Conservation (phyloP, 2,329 filamentous ascomycete species). For the Alternaria hordeiaustralica region DNA sequence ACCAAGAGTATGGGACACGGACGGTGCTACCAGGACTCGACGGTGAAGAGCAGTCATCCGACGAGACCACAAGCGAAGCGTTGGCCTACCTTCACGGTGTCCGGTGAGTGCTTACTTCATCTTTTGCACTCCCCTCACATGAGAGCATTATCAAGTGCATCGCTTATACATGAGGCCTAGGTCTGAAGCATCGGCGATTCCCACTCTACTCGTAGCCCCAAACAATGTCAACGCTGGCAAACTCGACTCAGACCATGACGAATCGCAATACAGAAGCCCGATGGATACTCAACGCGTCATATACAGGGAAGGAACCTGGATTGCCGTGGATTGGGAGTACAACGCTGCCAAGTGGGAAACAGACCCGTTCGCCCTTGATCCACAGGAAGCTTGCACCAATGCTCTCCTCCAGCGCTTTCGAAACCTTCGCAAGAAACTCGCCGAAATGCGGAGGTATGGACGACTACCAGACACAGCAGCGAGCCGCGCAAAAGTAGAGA, state of each 20-base stretch:
- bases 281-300: conserved; percentile 63
- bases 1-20: conserved; percentile 35
- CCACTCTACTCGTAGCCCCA: conserved; percentile 69
- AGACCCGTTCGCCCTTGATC: conserved; percentile 30
- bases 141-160: background rate
- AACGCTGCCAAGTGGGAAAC: conserved; percentile 7
- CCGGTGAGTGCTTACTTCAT: conserved; percentile 27
- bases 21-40: conserved; percentile 38
- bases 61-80: conserved; percentile 38
- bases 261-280: conserved; percentile 55
- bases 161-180: conserved; percentile 54
- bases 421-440: conserved; percentile 68
- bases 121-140: background rate
- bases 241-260: conserved; percentile 4
- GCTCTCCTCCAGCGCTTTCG: conserved; percentile 70
- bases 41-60: conserved; percentile 34
- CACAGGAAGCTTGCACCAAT: conserved; percentile 71
- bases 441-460: conserved; percentile 52
- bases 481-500: conserved; percentile 7
- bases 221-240: conserved; percentile 21
- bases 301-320: conserved; percentile 81
- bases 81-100: conserved; percentile 45
- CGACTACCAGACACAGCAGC: background rate
- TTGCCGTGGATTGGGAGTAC: conserved; percentile 55
- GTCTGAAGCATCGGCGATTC: conserved; percentile 76